Evolutionary conservation across 225 moss, liverwort and hornwort genomes (phyloP).

Genomic region (Rhytidiadelphus loreus): DNA sequence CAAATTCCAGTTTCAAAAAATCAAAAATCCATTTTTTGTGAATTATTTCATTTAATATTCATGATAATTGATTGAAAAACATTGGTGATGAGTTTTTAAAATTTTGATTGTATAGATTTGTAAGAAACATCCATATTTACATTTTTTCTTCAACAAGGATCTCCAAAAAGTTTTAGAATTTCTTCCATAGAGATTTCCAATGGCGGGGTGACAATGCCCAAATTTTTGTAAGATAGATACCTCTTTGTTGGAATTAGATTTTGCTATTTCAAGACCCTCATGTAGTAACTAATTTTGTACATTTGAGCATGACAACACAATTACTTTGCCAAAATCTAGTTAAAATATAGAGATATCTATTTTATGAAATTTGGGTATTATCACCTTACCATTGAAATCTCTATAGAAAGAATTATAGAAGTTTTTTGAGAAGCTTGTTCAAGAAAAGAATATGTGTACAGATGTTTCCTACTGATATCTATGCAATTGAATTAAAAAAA

Average conservation of each 20-base stretch:
- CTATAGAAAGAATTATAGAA: neutral
- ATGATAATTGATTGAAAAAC: neutral
- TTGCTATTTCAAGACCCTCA: neutral
- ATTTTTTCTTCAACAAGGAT: neutral
- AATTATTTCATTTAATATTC: neutral
- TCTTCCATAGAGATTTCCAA: neutral
- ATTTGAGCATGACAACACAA: neutral
- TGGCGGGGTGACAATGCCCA: rapidly evolving
- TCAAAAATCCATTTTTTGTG: neutral
- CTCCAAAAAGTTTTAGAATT: neutral
- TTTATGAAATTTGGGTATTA: neutral
- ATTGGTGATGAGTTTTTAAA: neutral
- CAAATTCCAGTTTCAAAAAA: neutral
- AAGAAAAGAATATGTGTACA: neutral
- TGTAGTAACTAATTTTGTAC: neutral
- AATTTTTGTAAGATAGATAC: neutral
- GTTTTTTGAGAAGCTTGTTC: neutral
- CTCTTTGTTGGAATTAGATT: neutral
- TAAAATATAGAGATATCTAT: neutral
- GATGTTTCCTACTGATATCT: neutral
- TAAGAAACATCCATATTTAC: neutral
- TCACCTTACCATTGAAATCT: neutral
- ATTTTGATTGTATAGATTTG: neutral
- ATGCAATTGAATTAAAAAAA: neutral
- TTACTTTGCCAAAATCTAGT: neutral